Base-by-base conservation (phyloP, 495 filamentous ascomycete genomes). In the Bryoglossum gracile region DNA sequence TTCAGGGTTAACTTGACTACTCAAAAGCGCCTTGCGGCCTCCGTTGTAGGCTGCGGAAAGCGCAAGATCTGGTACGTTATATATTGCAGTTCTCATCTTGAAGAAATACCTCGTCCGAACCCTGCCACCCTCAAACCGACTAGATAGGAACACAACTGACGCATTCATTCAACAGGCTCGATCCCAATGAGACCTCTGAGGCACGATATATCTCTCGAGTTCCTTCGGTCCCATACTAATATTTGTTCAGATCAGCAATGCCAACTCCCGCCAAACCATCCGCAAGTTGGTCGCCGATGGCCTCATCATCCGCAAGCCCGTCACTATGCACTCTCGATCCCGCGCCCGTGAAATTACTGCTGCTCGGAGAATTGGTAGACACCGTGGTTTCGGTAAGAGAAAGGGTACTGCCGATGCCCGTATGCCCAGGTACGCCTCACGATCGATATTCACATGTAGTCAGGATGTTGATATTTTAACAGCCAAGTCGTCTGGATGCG, bases 51-150 rank as follows among this genome's bases (percentile, higher is more conserved):
- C 77, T 92, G 87, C 80, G 92, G 92, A 71, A 85, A 97, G 84
- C 85, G 90, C 81, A 97, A 97, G 85, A 92, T 99, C 78, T 99
- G 92, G 92, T n/a, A n/a, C n/a, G n/a, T n/a, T n/a, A n/a, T n/a
- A n/a, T n/a, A n/a, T n/a, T n/a, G n/a, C n/a, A n/a, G n/a, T n/a
- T n/a, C n/a, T n/a, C n/a, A n/a, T n/a, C n/a, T n/a, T n/a, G n/a
- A n/a, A n/a, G n/a, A n/a, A n/a, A n/a, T n/a, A n/a, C n/a, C n/a
- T n/a, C n/a, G n/a, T n/a, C n/a, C n/a, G n/a, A n/a, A n/a, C n/a
- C n/a, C n/a, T n/a, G n/a, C n/a, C n/a, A n/a, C n/a, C n/a, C n/a
- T n/a, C n/a, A n/a, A n/a, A n/a, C n/a, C n/a, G n/a, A n/a, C n/a
- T n/a, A n/a, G n/a, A n/a, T n/a, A n/a, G n/a, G n/a, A n/a, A n/a